Conservation (phyloP, 768 basidiomycete species). For the Myochromella boudieri region DNA sequence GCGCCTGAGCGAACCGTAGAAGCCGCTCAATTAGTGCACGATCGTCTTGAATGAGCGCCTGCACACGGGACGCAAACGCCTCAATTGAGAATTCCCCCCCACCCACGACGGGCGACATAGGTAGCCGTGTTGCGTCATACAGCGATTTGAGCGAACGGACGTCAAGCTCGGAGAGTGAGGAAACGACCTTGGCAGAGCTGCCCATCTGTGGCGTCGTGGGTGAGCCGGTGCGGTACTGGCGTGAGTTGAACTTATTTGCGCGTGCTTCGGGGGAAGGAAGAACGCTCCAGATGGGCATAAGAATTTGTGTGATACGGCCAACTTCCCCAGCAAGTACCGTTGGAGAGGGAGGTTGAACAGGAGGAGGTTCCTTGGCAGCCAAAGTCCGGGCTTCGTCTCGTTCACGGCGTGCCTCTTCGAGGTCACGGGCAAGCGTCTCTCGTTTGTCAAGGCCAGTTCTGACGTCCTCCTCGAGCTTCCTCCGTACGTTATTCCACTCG, state of each 20-base stretch:
- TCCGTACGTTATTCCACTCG: conserved; percentile 47
- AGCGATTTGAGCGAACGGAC: conserved; percentile 83
- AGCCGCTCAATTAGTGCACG: conserved; percentile 81
- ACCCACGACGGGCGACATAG: conserved; percentile 22
- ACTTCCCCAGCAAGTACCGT: conserved; percentile 45
- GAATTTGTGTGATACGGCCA: conserved; percentile 54
- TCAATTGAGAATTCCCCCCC: conserved; percentile 65
- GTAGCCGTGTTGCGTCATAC: conserved; percentile 49
- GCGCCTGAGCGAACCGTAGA: conserved; percentile 82
- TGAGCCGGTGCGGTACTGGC: conserved; percentile 49
- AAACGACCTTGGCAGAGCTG: conserved; percentile 19
- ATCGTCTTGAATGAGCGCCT: conserved; percentile 82
- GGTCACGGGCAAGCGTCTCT: conserved; percentile 45
- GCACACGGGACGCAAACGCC: conserved; percentile 74
- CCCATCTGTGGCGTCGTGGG: conserved; percentile 30
- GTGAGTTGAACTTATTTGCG: conserved; percentile 56
- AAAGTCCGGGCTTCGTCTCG: conserved; percentile 42
- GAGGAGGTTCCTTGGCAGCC: conserved; percentile 8
- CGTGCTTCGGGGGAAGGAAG: conserved; percentile 87
- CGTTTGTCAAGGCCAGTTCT: conserved; percentile 43
- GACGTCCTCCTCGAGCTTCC: conserved; percentile 52
- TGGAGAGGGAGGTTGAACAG: conserved; percentile 13
- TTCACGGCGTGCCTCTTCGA: conserved; percentile 54
- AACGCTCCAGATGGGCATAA: conserved; percentile 76
- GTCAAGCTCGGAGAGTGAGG: conserved; percentile 81